Base-by-base conservation (phyloP, 306 rosid genomes). In the Phaseolus lunatus region DNA sequence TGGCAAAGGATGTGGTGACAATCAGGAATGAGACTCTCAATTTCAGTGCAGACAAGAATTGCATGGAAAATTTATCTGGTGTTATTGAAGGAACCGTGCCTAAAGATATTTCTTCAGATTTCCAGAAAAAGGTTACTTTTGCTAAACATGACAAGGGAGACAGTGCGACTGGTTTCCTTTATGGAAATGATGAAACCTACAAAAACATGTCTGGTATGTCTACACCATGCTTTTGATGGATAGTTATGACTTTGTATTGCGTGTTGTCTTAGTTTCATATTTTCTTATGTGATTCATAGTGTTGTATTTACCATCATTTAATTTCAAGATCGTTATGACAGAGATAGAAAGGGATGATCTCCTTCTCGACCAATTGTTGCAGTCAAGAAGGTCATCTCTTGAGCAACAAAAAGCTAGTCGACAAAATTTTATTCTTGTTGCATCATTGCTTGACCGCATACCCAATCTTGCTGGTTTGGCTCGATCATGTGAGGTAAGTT, bases 381-480 rank as follows among this genome's bases (percentile, higher is more conserved):
- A 81, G 65, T 95, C 97, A 49, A 90, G 90, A 83, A 90, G 89
- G 72, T 82, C 81, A 56, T 83, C 86, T 26, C 79, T 87, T 75
- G 91, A 90, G 75, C 79, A 66, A 73, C 80, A 85, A 56, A 87
- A 84, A 76, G 85, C 90, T 39, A 87, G 93, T 78, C 83, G 88
- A 56, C 97, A 95, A 73, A 72, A 79, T 54, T 71, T 87, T 76
- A 85, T 92, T 80, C 86, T 94, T 53, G 91, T 95, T 75, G 97
- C 97, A 67, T 95, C 96, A 70, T 87, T 95, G 81, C 87, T 95
- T 78, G 97, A 95, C 84, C 98, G 98, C 53, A 88, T 95, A 83
- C 98, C 98, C 75, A 95, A 95, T 78, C 93, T 95, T 74, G 97
- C 98, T 15, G 98, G 98, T 45, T 84, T 95, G 86, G 95, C 97